These are phyloP conservation scores for Wallacemonas sp. DNA, from an alignment of 208 protist species.

Conservation along the genomic window DNA sequence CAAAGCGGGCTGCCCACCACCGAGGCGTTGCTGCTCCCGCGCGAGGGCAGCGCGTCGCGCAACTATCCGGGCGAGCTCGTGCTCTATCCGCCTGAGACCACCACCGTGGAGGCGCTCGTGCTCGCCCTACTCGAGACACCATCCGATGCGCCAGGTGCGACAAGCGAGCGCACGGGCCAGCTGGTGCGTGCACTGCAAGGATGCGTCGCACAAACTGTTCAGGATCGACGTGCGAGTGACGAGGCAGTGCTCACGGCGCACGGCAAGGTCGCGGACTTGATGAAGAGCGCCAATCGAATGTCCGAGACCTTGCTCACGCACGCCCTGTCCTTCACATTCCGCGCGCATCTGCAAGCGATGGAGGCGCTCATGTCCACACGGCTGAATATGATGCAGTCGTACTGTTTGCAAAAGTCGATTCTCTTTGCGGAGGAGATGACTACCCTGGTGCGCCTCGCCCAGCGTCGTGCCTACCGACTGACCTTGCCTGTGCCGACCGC, in stretches of 20 bases:
- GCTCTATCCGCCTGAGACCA: slow-evolving; percentile 9
- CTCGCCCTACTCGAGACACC: neutral
- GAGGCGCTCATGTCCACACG: slow-evolving; percentile 33
- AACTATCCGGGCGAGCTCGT: neutral
- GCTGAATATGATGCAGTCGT: slow-evolving; percentile 26
- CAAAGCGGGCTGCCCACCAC: neutral
- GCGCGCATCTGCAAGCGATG: slow-evolving; percentile 36
- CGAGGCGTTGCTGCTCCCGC: neutral
- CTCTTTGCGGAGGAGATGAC: slow-evolving; percentile 61
- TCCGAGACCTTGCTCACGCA: slow-evolving; percentile 42
- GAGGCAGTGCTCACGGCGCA: slow-evolving; percentile 34
- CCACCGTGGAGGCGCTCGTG: slow-evolving; percentile 4
- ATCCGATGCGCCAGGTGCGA: neutral
- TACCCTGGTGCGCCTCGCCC: slow-evolving; percentile 38
- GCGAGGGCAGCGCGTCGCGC: slow-evolving; percentile 10
- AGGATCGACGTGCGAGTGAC: slow-evolving; percentile 23
- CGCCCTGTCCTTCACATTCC: slow-evolving; percentile 34
- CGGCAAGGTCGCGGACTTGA: slow-evolving; percentile 30
- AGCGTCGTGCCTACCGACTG: slow-evolving; percentile 31
- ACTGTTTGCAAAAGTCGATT: slow-evolving; percentile 50
- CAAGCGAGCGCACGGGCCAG: neutral
- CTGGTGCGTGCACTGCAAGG: neutral
- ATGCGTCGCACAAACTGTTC: slow-evolving; percentile 4
- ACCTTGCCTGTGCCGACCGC: neutral
- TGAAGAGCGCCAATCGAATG: slow-evolving; percentile 57